These are phyloP conservation scores for Saccharomycopsis sp. DNA, from an alignment of 805 yeast genomes.

Conservation along the genomic window DNA sequence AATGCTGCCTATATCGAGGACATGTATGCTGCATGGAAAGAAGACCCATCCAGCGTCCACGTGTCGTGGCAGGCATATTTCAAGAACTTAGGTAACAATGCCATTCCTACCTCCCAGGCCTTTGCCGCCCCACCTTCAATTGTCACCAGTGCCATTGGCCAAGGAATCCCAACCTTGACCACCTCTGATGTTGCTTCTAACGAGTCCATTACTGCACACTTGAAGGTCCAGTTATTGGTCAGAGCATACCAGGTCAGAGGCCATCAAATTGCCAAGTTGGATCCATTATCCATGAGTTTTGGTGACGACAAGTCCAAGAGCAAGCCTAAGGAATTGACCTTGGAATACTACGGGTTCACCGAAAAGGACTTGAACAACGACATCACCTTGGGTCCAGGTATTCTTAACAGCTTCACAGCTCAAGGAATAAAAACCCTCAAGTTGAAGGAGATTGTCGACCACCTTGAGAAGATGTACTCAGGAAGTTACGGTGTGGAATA, in stretches of 20 bases:
- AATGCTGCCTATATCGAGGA: conserved; percentile 93
- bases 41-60: conserved; percentile 88
- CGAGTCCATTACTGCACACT: conserved; percentile 73
- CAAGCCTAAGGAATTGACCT: conserved; percentile 78
- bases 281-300: conserved; percentile 87
- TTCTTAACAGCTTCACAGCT: conserved; percentile 81
- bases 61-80: conserved; percentile 96
- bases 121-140: conserved; percentile 89
- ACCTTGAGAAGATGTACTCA: conserved; percentile 83
- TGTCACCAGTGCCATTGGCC: conserved; percentile 73
- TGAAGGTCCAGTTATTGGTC: conserved; percentile 92
- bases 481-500: conserved; percentile 88
- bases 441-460: conserved; percentile 67
- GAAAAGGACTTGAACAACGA: conserved; percentile 77
- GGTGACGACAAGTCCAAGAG: conserved; percentile 54
- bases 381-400: conserved; percentile 95
- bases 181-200: conserved; percentile 40
- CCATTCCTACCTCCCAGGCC: conserved; percentile 66
- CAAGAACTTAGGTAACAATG: conserved; percentile 73
- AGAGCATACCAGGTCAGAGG: conserved; percentile 99
- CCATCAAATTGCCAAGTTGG: conserved; percentile 90
- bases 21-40: conserved; percentile 92
- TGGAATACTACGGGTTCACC: conserved; percentile 88
- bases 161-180: conserved; percentile 42
- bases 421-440: conserved; percentile 55